phyloP scores from a whole-genome alignment of 768 basidiomycete species.

The Kwoniella dendrophila region DNA sequence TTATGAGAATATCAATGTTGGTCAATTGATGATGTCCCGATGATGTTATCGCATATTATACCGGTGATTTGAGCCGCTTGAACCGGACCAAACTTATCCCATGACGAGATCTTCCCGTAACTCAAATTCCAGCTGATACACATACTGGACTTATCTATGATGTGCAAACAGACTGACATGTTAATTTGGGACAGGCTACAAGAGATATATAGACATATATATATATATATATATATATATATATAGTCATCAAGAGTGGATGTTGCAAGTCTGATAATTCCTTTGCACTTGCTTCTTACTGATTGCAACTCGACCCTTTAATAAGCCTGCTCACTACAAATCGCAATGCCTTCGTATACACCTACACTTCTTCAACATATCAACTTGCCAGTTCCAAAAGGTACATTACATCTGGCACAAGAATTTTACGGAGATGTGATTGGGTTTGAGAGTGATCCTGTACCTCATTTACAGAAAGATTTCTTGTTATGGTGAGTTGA shows the following conservation, averaged over 20 bases:
- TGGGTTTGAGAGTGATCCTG: slow-evolving; percentile 46
- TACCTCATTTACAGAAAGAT: slow-evolving; percentile 43
- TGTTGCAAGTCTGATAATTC: too few relatives aligned
- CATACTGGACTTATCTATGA: neutral
- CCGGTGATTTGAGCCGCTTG: neutral
- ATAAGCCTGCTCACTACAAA: neutral
- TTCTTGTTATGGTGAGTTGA: slow-evolving; percentile 45
- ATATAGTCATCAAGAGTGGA: too few relatives aligned
- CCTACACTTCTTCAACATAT: slow-evolving; percentile 46
- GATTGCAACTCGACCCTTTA: too few relatives aligned
- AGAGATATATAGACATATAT: too few relatives aligned
- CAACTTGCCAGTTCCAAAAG: slow-evolving; percentile 48
- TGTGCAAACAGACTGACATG: neutral
- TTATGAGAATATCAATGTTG: too few relatives aligned
- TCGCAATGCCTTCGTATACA: slow-evolving; percentile 25
- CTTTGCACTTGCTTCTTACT: neutral
- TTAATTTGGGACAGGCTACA: too few relatives aligned
- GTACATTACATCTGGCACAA: slow-evolving; percentile 45
- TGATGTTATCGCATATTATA: neutral
- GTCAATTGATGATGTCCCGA: too few relatives aligned
- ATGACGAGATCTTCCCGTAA: slow-evolving; percentile 1
- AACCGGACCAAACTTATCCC: neutral
- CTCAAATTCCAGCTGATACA: neutral
- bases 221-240: too few relatives aligned
- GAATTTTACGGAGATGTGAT: slow-evolving; percentile 51